A percentile compares a stretch with the other conserved stretches of the same genome.
Evolutionary conservation across 495 filamentous ascomycete genomes (phyloP).

Genomic region (Melanomma pulvis-pyrius): DNA sequence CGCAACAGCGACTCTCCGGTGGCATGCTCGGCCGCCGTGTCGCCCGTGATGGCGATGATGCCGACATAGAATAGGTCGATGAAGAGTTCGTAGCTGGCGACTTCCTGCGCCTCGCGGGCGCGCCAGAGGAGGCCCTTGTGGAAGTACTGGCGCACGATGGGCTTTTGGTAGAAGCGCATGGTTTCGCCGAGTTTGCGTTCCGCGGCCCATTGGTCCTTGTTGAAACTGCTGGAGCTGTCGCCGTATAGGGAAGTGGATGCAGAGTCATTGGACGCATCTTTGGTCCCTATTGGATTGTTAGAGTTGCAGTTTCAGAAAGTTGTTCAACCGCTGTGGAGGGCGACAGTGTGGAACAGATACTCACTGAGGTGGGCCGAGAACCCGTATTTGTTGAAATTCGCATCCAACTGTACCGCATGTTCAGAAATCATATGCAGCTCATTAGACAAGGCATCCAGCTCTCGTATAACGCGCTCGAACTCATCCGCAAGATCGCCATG

Average conservation of each 20-base stretch:
- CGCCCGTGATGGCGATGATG: conserved; percentile 65
- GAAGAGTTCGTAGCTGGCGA: conserved; percentile 63
- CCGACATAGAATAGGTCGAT: conserved; percentile 57
- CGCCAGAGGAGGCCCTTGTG: conserved; percentile 64
- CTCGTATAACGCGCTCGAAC: conserved; percentile 53
- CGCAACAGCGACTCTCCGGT: conserved; percentile 53
- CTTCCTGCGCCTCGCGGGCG: conserved; percentile 54
- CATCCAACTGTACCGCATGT: conserved; percentile 55
- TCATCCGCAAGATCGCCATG: conserved; percentile 55
- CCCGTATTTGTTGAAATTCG: conserved; percentile 62
- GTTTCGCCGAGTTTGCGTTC: conserved; percentile 49
- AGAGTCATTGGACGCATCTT: conserved; percentile 30
- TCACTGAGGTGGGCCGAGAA: conserved; percentile 56
- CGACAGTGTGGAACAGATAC: too few species aligned
- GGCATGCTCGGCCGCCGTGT: conserved; percentile 55
- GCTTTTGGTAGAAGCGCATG: conserved; percentile 58
- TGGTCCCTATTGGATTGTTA: conserved; percentile 1
- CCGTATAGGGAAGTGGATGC: conserved; percentile 40
- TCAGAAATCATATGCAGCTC: conserved; percentile 58
- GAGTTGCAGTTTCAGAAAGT: not conserved
- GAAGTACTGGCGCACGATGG: conserved; percentile 62
- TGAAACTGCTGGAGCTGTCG: conserved; percentile 9
- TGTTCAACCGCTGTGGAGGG: too few species aligned
- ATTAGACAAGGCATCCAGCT: conserved; percentile 52
- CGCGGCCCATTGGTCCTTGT: conserved; percentile 50